Evolutionary conservation across 1,284 basidiomycete genomes (phyloP).

Genomic region (Amylostereum chailletii): DNA sequence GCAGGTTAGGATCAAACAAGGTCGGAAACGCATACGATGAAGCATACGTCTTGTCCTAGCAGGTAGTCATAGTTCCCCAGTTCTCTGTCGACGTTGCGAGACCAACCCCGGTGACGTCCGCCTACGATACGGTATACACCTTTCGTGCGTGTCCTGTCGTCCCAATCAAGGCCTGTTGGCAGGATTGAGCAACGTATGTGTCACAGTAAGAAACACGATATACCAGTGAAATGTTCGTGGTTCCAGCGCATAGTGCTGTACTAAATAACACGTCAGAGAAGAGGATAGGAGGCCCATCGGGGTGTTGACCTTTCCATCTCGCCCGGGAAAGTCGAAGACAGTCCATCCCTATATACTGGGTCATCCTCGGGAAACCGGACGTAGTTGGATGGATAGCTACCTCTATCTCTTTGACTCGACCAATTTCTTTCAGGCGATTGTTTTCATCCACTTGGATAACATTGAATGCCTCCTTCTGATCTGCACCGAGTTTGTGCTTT

Average conservation of each 20-base stretch:
- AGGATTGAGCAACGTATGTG: neutral
- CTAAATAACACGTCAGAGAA: slow-evolving; percentile 24
- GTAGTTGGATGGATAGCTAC: slow-evolving; percentile 24
- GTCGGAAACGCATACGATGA: neutral
- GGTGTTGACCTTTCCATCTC: slow-evolving; percentile 56
- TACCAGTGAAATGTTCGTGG: slow-evolving; percentile 68
- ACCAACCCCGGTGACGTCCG: slow-evolving; percentile 59
- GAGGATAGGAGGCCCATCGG: neutral
- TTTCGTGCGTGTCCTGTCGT: slow-evolving; percentile 56
- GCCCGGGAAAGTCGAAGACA: slow-evolving; percentile 73
- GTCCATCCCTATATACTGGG: slow-evolving; percentile 65
- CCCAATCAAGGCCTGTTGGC: slow-evolving; percentile 74
- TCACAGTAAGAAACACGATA: slow-evolving; percentile 3
- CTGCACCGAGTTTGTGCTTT: slow-evolving; percentile 80
- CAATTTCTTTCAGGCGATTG: slow-evolving; percentile 51
- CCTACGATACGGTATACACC: slow-evolving; percentile 56
- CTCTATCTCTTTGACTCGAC: slow-evolving; percentile 63
- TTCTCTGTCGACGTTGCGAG: slow-evolving; percentile 56
- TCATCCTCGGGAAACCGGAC: neutral
- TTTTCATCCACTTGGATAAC: slow-evolving; percentile 68
- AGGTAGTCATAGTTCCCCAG: slow-evolving; percentile 78
- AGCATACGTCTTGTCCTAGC: slow-evolving; percentile 56
- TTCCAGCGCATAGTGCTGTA: slow-evolving; percentile 66
- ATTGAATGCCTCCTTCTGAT: slow-evolving; percentile 67
- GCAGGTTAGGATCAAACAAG: slow-evolving; percentile 3